A percentile compares a stretch with the other conserved stretches of the same genome.
Evolutionary conservation across 2,329 filamentous ascomycete species (phyloP).

Genomic region (Fusarium sp.): DNA sequence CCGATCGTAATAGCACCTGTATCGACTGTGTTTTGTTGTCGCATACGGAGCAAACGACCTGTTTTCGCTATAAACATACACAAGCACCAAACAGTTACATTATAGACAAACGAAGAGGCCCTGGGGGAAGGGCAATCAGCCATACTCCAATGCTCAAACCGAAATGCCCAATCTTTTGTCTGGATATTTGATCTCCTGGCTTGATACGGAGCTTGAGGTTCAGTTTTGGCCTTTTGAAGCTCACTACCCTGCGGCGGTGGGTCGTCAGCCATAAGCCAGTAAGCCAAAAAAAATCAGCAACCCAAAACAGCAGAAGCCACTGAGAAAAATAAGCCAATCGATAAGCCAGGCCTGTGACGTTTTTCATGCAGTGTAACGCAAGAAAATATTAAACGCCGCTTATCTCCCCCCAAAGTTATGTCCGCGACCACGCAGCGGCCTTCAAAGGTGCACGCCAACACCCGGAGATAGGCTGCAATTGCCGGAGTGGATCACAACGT

Average conservation of each 20-base stretch:
- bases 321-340: neutral
- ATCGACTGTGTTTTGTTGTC: too few species aligned
- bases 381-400: neutral
- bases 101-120: neutral
- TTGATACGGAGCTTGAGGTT: neutral
- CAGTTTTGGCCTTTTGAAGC: neutral
- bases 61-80: too few species aligned
- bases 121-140: fast-evolving
- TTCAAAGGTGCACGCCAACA: neutral
- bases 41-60: too few species aligned
- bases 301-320: neutral
- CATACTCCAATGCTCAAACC: neutral
- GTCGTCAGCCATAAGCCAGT: neutral
- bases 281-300: neutral
- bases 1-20: too few species aligned
- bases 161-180: fast-evolving
- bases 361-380: neutral
- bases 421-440: neutral
- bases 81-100: neutral
- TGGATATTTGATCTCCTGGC: neutral
- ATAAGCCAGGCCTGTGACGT: neutral
- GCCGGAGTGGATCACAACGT: neutral
- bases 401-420: neutral
- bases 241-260: neutral
- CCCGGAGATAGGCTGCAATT: neutral